Conservation (phyloP, 257 asterid genomes). For the Solanum pennellii region DNA sequence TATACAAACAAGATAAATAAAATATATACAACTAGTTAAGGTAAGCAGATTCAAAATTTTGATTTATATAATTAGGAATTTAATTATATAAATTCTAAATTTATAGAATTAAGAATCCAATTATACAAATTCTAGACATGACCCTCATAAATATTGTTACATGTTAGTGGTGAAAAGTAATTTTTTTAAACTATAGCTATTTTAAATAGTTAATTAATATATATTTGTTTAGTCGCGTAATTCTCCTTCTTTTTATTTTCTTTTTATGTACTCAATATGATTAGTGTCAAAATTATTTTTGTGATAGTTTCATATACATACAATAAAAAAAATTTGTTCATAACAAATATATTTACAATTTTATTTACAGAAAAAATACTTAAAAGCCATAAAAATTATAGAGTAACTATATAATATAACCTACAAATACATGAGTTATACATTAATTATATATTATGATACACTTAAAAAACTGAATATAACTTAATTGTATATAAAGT, state of each 20-base stretch:
- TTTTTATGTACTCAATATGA: not conserved
- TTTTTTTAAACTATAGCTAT: too few relatives aligned
- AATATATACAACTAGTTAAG: not conserved
- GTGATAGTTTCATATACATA: not conserved
- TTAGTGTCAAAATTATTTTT: not conserved
- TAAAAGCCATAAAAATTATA: not conserved
- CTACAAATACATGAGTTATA: too few relatives aligned
- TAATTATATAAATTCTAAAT: too few relatives aligned
- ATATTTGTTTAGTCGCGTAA: not conserved
- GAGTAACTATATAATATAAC: not conserved
- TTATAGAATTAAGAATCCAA: too few relatives aligned
- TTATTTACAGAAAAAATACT: too few relatives aligned
- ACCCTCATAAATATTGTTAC: not conserved
- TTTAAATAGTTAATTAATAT: too few relatives aligned
- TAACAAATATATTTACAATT: too few relatives aligned
- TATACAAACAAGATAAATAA: too few relatives aligned
- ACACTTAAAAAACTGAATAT: too few relatives aligned
- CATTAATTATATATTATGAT: not conserved
- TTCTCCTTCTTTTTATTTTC: too few relatives aligned
- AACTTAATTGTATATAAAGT: not conserved
- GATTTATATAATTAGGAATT: too few relatives aligned
- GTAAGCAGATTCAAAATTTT: not conserved
- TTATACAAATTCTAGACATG: not conserved
- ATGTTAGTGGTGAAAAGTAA: not conserved
- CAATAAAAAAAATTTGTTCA: too few relatives aligned